These are phyloP conservation scores for Zymoseptoria pseudotritici DNA, from an alignment of 2,329 filamentous ascomycete genomes.

Conservation along the genomic window DNA sequence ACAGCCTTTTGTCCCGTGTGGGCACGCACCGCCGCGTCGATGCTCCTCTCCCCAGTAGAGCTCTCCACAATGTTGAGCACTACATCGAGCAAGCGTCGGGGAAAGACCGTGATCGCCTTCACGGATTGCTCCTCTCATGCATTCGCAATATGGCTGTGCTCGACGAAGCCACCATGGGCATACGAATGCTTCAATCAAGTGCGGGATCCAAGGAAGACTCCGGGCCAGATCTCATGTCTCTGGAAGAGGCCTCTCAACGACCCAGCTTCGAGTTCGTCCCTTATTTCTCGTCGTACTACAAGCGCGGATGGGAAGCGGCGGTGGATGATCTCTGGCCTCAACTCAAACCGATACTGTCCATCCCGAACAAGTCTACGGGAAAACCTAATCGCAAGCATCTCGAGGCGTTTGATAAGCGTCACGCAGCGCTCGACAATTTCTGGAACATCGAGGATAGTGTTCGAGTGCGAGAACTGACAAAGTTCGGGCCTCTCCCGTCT, in stretches of 20 bases:
- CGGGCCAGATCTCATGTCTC: background rate
- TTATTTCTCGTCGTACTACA: background rate
- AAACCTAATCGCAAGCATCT: background rate
- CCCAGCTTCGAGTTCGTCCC: background rate
- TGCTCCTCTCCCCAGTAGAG: background rate
- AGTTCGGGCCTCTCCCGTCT: background rate
- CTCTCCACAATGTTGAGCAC: background rate
- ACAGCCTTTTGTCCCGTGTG: background rate
- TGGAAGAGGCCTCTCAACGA: background rate
- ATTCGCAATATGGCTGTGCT: background rate
- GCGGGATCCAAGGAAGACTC: background rate
- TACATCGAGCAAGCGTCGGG: background rate
- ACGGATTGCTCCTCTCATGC: background rate
- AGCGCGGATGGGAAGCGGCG: background rate
- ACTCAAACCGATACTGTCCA: background rate
- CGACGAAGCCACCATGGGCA: constrained; percentile 1
- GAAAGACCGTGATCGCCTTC: background rate
- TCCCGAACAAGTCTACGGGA: background rate
- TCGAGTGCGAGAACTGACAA: background rate
- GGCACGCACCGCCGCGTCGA: background rate
- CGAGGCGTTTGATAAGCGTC: background rate
- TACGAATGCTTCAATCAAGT: background rate
- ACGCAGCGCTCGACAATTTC: background rate
- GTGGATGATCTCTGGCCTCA: background rate
- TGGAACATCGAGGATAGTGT: background rate